These are phyloP conservation scores for Dioscorea alata DNA, from an alignment of 106 monocot species.

Conservation along the genomic window DNA sequence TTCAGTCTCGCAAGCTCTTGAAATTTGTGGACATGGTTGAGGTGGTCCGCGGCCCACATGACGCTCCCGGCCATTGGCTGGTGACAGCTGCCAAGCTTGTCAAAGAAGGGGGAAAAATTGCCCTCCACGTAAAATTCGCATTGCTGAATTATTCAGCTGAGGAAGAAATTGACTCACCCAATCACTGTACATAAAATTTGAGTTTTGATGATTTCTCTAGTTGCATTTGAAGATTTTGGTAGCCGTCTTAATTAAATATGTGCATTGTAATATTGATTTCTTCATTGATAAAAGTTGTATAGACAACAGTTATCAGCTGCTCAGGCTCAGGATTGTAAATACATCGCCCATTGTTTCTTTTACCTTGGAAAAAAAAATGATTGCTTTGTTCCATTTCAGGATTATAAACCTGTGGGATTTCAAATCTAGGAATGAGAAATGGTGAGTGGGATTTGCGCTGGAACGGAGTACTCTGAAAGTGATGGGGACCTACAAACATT, in stretches of 20 bases:
- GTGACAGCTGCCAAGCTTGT: slow-evolving; percentile 78
- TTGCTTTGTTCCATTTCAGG: too few species aligned
- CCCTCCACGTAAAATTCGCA: slow-evolving; percentile 74
- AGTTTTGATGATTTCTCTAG: too few species aligned
- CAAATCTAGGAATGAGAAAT: too few species aligned
- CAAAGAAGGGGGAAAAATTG: slow-evolving; percentile 76
- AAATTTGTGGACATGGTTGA: slow-evolving; percentile 78
- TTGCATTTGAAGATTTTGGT: background rate
- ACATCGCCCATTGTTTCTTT: too few species aligned
- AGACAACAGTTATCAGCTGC: background rate
- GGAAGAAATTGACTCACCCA: background rate
- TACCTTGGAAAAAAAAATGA: too few species aligned
- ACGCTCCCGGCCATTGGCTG: slow-evolving; percentile 91
- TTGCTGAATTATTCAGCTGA: slow-evolving; percentile 45
- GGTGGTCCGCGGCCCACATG: slow-evolving; percentile 73
- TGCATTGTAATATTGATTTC: slow-evolving; percentile 2
- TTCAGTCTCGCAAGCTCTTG: slow-evolving; percentile 60
- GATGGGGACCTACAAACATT: too few species aligned
- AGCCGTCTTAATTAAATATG: background rate
- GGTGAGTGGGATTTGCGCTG: too few species aligned
- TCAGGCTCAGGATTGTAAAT: too few species aligned
- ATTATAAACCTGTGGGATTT: too few species aligned
- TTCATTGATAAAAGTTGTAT: slow-evolving; percentile 1
- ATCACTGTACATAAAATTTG: too few species aligned
- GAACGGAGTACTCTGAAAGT: too few species aligned